A percentile compares a stretch with the other conserved stretches of the same genome.
These are phyloP conservation scores for Emmonsiellopsis sp. DNA, from an alignment of 2,329 filamentous ascomycete species.

Conservation along the genomic window DNA sequence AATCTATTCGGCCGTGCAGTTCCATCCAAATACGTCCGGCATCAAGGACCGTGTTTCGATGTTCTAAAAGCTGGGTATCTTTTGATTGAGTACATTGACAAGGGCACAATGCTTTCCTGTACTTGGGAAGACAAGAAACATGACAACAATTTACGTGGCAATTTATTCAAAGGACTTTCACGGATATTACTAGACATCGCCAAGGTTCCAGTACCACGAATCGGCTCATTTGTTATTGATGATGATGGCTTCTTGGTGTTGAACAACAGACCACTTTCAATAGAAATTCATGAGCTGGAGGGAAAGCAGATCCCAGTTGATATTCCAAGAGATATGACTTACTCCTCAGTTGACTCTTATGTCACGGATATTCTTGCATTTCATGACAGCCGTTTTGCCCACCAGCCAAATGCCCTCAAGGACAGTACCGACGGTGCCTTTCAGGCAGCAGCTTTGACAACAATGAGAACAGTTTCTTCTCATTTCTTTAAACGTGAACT, in stretches of 20 bases:
- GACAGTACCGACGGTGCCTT: constrained; percentile 13
- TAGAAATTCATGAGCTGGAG: constrained; percentile 16
- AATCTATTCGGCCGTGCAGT: constrained; percentile 1
- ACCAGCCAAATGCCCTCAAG: constrained; percentile 20
- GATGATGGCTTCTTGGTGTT: constrained; percentile 14
- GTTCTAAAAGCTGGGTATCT: constrained; percentile 9
- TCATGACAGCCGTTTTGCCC: constrained; percentile 18
- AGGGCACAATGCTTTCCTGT: constrained; percentile 15
- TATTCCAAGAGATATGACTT: constrained; percentile 17
- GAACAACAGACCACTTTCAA: constrained; percentile 17
- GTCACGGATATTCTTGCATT: constrained; percentile 17
- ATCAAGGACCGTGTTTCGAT: neutral
- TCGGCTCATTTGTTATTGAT: constrained; percentile 26
- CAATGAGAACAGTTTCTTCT: constrained; percentile 19
- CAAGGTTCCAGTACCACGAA: constrained; percentile 19
- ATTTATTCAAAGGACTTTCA: constrained; percentile 14
- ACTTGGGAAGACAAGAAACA: constrained; percentile 10
- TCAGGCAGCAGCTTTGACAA: constrained; percentile 20
- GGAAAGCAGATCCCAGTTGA: constrained; percentile 17
- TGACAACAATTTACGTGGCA: constrained; percentile 10
- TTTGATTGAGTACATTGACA: constrained; percentile 12
- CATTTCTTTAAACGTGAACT: constrained; percentile 21
- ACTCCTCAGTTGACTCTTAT: constrained; percentile 17
- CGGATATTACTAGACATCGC: constrained; percentile 12
- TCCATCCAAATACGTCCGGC: constrained; percentile 4